Evolutionary conservation across 2,329 filamentous ascomycete species (phyloP).

Genomic region (Capronia americana): DNA sequence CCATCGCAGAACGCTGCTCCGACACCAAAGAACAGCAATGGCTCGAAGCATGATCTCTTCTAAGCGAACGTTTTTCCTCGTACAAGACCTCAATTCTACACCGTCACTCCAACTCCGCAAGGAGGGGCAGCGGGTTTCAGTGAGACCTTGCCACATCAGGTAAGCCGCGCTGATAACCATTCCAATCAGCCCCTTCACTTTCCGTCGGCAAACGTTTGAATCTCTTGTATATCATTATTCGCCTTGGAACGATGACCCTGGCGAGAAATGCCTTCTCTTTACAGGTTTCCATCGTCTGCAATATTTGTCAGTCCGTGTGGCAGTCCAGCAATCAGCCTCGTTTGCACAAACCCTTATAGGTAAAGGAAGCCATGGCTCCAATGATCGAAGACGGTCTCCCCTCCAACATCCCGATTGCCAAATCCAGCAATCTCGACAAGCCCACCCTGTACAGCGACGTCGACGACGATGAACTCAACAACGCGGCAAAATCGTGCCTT

Average conservation of each 20-base stretch:
- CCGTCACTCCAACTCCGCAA: not conserved
- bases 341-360: conserved; percentile 3
- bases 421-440: conserved; percentile 40
- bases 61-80: not conserved
- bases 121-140: not conserved
- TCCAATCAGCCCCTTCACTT: conserved; percentile 21
- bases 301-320: conserved; percentile 15
- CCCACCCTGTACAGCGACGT: conserved; percentile 48
- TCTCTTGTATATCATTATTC: conserved; percentile 24
- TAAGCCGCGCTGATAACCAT: not conserved
- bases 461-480: conserved; percentile 32
- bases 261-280: not conserved
- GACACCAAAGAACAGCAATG: not conserved
- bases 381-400: conserved; percentile 37
- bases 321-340: not conserved
- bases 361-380: conserved; percentile 33
- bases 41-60: not conserved
- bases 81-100: not conserved
- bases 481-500: conserved; percentile 45
- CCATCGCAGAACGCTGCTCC: not conserved
- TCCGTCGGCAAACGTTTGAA: conserved; percentile 22
- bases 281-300: conserved; percentile 5
- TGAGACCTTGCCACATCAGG: conserved; percentile 12
- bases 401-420: conserved; percentile 46
- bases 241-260: not conserved